These are phyloP conservation scores for Debaryomyces nepalensis DNA, from an alignment of 1,139 yeast species.

Conservation along the genomic window DNA sequence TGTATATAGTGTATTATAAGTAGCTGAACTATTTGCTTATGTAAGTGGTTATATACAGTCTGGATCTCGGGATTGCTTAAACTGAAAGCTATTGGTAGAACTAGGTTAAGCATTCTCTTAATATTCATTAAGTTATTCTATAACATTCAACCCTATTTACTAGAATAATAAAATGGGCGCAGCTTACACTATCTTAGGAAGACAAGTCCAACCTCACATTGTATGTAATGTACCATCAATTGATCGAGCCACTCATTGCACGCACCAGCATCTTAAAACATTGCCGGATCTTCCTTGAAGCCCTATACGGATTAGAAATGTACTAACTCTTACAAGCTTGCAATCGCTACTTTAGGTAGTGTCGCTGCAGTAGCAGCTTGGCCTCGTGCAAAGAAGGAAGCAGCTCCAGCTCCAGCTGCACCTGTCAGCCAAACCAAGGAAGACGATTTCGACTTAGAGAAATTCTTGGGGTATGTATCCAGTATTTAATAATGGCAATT, in stretches of 20 bases:
- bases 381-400: constrained; percentile 40
- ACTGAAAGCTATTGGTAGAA: constrained; percentile 5
- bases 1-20: not conserved
- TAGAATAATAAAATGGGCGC: constrained; percentile 51
- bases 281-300: no score
- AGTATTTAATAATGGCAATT: not conserved
- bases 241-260: no score
- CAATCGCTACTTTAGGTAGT: constrained; percentile 51
- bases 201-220: constrained; percentile 65
- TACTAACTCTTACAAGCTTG: constrained; percentile 31
- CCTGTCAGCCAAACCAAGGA: constrained; percentile 40
- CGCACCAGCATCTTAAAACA: no score
- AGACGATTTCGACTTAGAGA: constrained; percentile 67
- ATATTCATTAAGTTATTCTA: not conserved
- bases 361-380: constrained; percentile 49
- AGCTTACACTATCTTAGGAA: constrained; percentile 66
- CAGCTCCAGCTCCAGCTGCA: constrained; percentile 36
- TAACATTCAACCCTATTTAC: not conserved
- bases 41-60: not conserved
- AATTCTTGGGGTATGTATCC: constrained; percentile 56
- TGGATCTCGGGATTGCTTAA: constrained; percentile 10
- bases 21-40: not conserved
- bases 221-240: constrained; percentile 41
- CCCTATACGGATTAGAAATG: not conserved
- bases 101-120: not conserved